These are phyloP conservation scores for Rhamnella rubrinervis DNA, from an alignment of 331 rosid genomes.

Conservation along the genomic window DNA sequence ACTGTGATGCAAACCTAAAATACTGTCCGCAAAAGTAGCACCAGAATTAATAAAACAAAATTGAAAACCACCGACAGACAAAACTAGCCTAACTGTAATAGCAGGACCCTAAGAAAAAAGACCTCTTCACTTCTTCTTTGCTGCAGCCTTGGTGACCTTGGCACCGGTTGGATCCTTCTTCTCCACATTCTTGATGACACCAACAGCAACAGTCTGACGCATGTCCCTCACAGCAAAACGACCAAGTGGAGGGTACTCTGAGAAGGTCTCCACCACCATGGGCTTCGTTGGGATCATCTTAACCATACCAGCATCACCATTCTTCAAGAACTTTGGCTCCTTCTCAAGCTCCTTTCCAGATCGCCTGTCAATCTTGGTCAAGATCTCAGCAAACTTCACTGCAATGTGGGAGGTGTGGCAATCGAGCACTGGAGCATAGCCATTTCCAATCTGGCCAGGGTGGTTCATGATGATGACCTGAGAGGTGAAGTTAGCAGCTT, in stretches of 20 bases:
- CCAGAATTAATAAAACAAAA: slow-evolving; percentile 6
- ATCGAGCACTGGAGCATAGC: slow-evolving; percentile 48
- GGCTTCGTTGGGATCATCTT: slow-evolving; percentile 58
- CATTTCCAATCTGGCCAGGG: slow-evolving; percentile 52
- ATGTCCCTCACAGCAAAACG: slow-evolving; percentile 55
- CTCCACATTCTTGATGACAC: slow-evolving; percentile 47
- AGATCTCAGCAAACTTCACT: slow-evolving; percentile 41
- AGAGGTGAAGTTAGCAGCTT: slow-evolving; percentile 50
- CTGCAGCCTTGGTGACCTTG: slow-evolving; percentile 53
- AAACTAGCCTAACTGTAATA: slow-evolving; percentile 27
- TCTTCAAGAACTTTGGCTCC: slow-evolving; percentile 53
- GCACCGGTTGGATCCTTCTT: slow-evolving; percentile 52
- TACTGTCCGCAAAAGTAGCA: slow-evolving; percentile 19
- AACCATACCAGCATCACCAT: slow-evolving; percentile 49
- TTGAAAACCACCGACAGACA: slow-evolving; percentile 10
- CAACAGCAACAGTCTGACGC: slow-evolving; percentile 52
- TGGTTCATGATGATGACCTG: slow-evolving; percentile 58
- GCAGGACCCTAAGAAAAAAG: neutral
- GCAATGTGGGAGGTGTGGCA: slow-evolving; percentile 58
- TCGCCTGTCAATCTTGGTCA: slow-evolving; percentile 52
- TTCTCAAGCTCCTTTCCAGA: slow-evolving; percentile 52
- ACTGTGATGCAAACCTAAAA: slow-evolving; percentile 2
- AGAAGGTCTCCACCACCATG: slow-evolving; percentile 53
- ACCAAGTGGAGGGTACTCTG: slow-evolving; percentile 48
- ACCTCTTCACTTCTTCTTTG: slow-evolving; percentile 41